Conservation (phyloP, 1,139 yeast genomes). For the Yamadazyma sp. region DNA sequence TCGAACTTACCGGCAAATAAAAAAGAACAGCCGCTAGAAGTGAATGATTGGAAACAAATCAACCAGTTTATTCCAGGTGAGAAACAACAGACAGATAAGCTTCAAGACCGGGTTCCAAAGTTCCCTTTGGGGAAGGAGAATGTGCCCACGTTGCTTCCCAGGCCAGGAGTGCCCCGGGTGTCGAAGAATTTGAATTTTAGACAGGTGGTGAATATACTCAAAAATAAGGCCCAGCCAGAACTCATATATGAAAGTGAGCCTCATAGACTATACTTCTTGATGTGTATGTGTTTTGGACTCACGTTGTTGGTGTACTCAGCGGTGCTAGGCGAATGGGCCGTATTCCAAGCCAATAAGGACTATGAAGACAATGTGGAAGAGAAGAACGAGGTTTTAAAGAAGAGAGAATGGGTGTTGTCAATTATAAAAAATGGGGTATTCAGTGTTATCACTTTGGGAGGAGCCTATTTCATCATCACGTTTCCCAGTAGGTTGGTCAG, state of each 20-base stretch:
- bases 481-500: constrained; percentile 71
- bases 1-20: constrained; percentile 26
- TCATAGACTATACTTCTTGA: constrained; percentile 70
- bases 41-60: constrained; percentile 44
- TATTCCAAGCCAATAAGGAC: constrained; percentile 54
- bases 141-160: constrained; percentile 68
- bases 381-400: constrained; percentile 31
- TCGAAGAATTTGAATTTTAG: constrained; percentile 55
- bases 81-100: constrained; percentile 46
- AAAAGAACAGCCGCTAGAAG: constrained; percentile 16
- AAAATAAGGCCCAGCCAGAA: constrained; percentile 62
- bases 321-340: constrained; percentile 59
- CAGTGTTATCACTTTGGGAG: constrained; percentile 37
- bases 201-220: constrained; percentile 63
- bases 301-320: constrained; percentile 68
- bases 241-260: constrained; percentile 82
- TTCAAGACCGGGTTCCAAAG: constrained; percentile 54
- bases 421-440: constrained; percentile 31
- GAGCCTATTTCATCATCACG: constrained; percentile 46
- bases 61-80: constrained; percentile 64
- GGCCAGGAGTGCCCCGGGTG: constrained; percentile 73
- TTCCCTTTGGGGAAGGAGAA: constrained; percentile 68
- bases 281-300: constrained; percentile 67
- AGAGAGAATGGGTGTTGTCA: constrained; percentile 39
- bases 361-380: constrained; percentile 59